Percentiles rank a stretch among this genome's conserved stretches.
Evolutionary conservation across 2,329 filamentous ascomycete species (phyloP).

Genomic region (Cordyceps militaris): DNA sequence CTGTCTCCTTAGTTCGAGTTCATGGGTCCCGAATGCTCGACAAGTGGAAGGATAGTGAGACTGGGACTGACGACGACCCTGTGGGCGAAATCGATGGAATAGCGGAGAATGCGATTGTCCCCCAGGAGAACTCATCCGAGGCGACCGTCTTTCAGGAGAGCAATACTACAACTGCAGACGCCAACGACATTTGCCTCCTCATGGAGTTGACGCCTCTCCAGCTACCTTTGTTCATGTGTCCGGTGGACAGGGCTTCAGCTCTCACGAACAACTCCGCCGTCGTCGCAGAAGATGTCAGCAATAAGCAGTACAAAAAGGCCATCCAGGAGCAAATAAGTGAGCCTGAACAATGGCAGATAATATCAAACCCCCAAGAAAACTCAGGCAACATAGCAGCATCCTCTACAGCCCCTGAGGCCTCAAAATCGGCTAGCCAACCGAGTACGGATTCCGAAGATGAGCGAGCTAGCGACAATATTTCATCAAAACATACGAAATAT

Average conservation of each 20-base stretch:
- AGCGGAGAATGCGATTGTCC: not conserved
- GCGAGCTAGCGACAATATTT: not conserved
- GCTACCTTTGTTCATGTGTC: not conserved
- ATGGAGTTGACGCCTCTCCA: not conserved
- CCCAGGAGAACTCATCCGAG: not conserved
- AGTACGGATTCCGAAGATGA: constrained; percentile 16
- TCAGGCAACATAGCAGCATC: not conserved
- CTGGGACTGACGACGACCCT: constrained; percentile 55
- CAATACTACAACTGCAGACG: not conserved
- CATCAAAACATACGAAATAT: not conserved
- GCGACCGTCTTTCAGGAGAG: not conserved
- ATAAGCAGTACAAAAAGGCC: not conserved
- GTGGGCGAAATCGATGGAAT: constrained; percentile 30
- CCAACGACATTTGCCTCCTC: not conserved
- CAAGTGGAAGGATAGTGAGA: constrained; percentile 78
- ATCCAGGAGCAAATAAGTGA: not conserved
- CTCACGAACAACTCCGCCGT: not conserved
- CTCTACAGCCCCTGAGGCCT: not conserved
- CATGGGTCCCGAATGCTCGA: constrained; percentile 97
- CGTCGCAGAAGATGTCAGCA: not conserved
- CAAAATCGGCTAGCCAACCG: not conserved
- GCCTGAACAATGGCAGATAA: not conserved
- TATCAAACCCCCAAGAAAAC: not conserved
- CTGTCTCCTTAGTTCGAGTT: constrained; percentile 79
- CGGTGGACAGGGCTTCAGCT: not conserved